These are phyloP conservation scores for Zygosaccharomyces bailii DNA, from an alignment of 805 yeast species.

Conservation along the genomic window DNA sequence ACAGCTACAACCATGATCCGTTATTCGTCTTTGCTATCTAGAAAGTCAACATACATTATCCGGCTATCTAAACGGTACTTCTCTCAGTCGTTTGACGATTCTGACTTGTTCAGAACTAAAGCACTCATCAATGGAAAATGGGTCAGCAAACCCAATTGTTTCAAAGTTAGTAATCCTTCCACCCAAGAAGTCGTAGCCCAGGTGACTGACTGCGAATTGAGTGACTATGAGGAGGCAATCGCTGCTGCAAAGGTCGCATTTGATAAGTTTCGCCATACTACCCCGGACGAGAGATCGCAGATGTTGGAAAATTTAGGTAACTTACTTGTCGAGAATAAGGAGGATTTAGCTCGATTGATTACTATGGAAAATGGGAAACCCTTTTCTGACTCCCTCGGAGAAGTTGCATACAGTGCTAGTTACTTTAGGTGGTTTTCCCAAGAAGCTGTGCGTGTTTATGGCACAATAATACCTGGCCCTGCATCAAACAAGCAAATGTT, in stretches of 20 bases:
- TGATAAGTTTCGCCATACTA: conserved; percentile 62
- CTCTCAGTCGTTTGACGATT: conserved; percentile 37
- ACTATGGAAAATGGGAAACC: conserved; percentile 90
- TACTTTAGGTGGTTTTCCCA: conserved; percentile 84
- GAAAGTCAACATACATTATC: background rate
- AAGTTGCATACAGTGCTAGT: conserved; percentile 63
- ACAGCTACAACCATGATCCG: conserved; percentile 3
- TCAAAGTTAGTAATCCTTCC: conserved; percentile 61
- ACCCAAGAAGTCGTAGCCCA: conserved; percentile 67
- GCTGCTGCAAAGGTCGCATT: conserved; percentile 79
- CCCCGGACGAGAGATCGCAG: conserved; percentile 60
- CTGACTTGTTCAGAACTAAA: conserved; percentile 44
- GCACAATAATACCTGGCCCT: conserved; percentile 58
- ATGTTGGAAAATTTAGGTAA: conserved; percentile 71
- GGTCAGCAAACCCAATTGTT: conserved; percentile 59
- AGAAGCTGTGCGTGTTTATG: conserved; percentile 66
- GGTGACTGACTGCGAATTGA: conserved; percentile 62
- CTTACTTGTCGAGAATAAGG: conserved; percentile 67
- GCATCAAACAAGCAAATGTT: conserved; percentile 51
- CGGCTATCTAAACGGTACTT: conserved; percentile 3
- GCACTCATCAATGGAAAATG: conserved; percentile 66
- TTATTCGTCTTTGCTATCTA: conserved; percentile 3
- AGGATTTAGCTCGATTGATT: conserved; percentile 74
- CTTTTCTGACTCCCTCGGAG: conserved; percentile 64
- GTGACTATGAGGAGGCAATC: conserved; percentile 79